phyloP scores from a whole-genome alignment of 768 basidiomycete species.

The Boletus reticulatus region DNA sequence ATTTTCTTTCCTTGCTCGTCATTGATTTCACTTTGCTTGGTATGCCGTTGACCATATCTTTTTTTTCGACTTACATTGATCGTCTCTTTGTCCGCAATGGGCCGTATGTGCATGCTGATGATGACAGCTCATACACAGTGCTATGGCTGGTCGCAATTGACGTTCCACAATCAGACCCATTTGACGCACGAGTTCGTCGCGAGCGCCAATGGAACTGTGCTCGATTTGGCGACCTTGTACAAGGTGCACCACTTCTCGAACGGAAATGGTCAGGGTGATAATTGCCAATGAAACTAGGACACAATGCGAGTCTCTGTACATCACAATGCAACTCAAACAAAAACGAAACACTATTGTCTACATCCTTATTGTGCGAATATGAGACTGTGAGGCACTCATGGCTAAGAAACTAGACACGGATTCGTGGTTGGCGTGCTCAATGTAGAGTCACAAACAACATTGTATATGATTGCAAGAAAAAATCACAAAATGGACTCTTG shows the following conservation, averaged over 20 bases:
- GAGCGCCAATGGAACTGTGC: constrained; percentile 26
- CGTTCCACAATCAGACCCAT: constrained; percentile 30
- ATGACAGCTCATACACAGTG: neutral
- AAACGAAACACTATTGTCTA: too few relatives aligned
- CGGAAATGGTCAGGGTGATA: neutral
- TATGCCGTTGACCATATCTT: too few relatives aligned
- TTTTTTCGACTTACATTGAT: neutral
- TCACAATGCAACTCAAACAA: too few relatives aligned
- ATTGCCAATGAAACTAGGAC: neutral
- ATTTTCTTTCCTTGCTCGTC: too few relatives aligned
- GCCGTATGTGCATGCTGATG: neutral
- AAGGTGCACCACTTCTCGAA: constrained; percentile 17
- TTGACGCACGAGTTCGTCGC: constrained; percentile 30
- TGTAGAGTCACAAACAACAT: neutral
- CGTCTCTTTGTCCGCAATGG: neutral
- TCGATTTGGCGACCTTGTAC: constrained; percentile 26
- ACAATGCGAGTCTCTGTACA: too few relatives aligned
- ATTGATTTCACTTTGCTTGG: too few relatives aligned
- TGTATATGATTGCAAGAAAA: constrained; percentile 3
- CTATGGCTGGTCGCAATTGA: constrained; percentile 30
- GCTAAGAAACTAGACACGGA: too few relatives aligned
- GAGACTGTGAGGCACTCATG: too few relatives aligned
- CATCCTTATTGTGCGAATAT: too few relatives aligned
- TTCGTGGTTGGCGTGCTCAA: too few relatives aligned
- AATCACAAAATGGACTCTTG: constrained; percentile 3